These are phyloP conservation scores for Tolypocladium sp. DNA, from an alignment of 2,329 filamentous ascomycete genomes.

Conservation along the genomic window DNA sequence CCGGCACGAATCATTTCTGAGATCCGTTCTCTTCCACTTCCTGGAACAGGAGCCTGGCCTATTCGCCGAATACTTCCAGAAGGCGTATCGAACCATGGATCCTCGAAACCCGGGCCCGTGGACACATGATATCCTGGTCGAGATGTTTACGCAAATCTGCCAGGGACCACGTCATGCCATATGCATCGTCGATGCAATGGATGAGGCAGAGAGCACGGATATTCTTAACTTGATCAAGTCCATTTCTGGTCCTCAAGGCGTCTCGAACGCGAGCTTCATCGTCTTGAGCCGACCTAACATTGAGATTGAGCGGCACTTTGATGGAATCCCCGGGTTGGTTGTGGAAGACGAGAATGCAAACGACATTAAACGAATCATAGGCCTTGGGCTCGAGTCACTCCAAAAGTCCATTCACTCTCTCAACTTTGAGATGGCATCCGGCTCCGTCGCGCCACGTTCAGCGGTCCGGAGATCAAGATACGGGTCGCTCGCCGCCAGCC, in stretches of 20 bases:
- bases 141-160: not conserved
- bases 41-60: not conserved
- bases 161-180: not conserved
- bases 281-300: not conserved
- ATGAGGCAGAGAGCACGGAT: not conserved
- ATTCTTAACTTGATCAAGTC: not conserved
- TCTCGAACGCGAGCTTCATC: not conserved
- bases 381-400: not conserved
- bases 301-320: not conserved
- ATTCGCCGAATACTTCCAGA: not conserved
- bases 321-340: not conserved
- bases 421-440: not conserved
- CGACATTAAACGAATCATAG: not conserved
- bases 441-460: not conserved
- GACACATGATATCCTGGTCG: not conserved
- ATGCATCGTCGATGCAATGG: not conserved
- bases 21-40: not conserved
- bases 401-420: not conserved
- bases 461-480: not conserved
- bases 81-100: not conserved
- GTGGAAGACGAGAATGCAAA: not conserved
- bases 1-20: not conserved
- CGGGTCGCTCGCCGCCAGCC: not conserved
- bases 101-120: not conserved
- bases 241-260: not conserved